These are phyloP conservation scores for Cercospora berteroae DNA, from an alignment of 2,329 filamentous ascomycete genomes.

Conservation along the genomic window DNA sequence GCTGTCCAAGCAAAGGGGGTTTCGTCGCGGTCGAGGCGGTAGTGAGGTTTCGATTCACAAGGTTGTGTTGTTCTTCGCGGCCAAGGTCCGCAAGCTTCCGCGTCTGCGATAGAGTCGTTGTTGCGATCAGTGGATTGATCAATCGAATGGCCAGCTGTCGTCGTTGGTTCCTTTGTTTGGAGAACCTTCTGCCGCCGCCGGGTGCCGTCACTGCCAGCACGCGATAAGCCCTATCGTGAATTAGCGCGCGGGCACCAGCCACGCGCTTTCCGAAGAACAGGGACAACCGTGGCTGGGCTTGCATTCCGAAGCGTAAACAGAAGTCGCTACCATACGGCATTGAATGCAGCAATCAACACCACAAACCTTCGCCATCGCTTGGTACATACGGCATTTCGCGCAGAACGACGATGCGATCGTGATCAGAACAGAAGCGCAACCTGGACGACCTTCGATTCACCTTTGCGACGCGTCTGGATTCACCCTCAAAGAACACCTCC, in stretches of 20 bases:
- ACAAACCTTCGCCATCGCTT: neutral
- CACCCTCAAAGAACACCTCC: neutral
- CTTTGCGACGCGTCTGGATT: slow-evolving; percentile 1
- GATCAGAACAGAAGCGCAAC: neutral
- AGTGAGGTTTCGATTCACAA: neutral
- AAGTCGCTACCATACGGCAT: neutral
- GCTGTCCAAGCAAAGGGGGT: neutral
- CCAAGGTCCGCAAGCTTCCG: neutral
- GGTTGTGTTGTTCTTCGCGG: neutral
- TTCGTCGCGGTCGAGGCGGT: neutral
- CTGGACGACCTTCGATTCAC: neutral
- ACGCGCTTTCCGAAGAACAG: neutral
- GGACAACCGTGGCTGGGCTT: neutral
- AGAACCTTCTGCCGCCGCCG: neutral
- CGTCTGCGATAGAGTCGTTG: neutral
- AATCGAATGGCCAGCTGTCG: slow-evolving; percentile 3
- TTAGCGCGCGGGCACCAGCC: slow-evolving; percentile 4
- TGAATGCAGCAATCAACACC: neutral
- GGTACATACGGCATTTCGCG: neutral
- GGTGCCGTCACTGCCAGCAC: neutral
- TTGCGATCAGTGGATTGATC: neutral
- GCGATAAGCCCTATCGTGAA: slow-evolving; percentile 3
- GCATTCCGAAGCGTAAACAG: slow-evolving; percentile 15
- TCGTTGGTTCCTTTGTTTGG: slow-evolving; percentile 5
- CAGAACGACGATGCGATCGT: neutral